Conservation (phyloP, 1,284 basidiomycete genomes). For the Ustanciosporium gigantosporum region DNA sequence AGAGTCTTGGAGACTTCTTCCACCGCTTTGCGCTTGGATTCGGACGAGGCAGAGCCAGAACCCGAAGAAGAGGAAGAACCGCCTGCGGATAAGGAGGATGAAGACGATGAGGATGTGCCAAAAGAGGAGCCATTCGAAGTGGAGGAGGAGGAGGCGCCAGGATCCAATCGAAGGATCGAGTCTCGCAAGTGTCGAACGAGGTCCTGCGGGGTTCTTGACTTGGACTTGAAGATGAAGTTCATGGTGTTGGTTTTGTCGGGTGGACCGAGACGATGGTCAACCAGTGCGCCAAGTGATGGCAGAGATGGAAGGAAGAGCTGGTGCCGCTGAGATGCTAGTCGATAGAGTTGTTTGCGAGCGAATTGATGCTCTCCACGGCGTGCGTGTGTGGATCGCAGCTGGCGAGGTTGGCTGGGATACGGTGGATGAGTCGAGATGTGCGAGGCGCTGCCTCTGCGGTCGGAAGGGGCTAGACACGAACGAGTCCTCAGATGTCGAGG, state of each 20-base stretch:
- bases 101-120: not conserved
- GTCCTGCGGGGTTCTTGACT: slow-evolving; percentile 54
- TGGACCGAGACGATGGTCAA: not conserved
- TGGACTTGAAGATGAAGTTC: slow-evolving; percentile 60
- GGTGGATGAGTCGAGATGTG: too few relatives aligned
- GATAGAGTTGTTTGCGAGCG: not conserved
- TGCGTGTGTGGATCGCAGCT: too few relatives aligned
- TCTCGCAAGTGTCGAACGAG: slow-evolving; percentile 53
- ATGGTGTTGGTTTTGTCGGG: slow-evolving; percentile 15
- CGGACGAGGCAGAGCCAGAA: slow-evolving; percentile 5
- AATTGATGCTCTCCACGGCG: too few relatives aligned
- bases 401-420: too few relatives aligned
- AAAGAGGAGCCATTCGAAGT: not conserved
- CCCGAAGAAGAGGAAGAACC: slow-evolving; percentile 7
- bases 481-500: too few relatives aligned
- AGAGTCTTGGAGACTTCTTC: slow-evolving; percentile 88
- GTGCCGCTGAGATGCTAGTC: not conserved
- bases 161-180: slow-evolving; percentile 45
- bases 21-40: slow-evolving; percentile 67
- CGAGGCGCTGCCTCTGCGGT: too few relatives aligned
- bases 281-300: not conserved
- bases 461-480: too few relatives aligned
- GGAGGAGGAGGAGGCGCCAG: slow-evolving; percentile 3
- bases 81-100: slow-evolving; percentile 6
- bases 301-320: not conserved